Evolutionary conservation across 805 yeast genomes (phyloP).

Genomic region (Priceomyces fermenticarens): DNA sequence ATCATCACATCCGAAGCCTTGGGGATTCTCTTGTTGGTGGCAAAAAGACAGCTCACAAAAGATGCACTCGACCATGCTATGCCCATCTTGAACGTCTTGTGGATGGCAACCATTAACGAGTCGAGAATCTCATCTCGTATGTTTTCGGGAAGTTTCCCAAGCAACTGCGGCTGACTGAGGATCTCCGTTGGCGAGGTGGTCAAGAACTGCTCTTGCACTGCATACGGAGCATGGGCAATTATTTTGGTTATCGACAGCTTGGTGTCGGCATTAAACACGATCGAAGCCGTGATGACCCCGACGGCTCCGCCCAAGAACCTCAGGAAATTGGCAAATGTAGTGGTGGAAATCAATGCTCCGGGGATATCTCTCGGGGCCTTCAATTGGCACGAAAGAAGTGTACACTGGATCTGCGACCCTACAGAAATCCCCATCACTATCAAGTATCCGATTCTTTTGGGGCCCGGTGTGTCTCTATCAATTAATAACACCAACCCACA

Average conservation of each 20-base stretch:
- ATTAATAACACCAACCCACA: slow-evolving; percentile 29
- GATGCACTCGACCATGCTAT: slow-evolving; percentile 7
- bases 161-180: slow-evolving; percentile 8
- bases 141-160: slow-evolving; percentile 7
- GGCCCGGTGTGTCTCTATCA: slow-evolving; percentile 16
- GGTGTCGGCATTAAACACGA: slow-evolving; percentile 8
- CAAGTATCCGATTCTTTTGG: slow-evolving; percentile 21
- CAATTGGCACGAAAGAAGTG: slow-evolving; percentile 13
- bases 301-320: slow-evolving; percentile 12
- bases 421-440: slow-evolving; percentile 14
- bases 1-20: slow-evolving; percentile 8
- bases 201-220: slow-evolving; percentile 4
- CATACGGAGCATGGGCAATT: slow-evolving; percentile 4
- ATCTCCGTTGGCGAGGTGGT: slow-evolving; percentile 3
- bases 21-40: slow-evolving; percentile 13
- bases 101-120: slow-evolving; percentile 9
- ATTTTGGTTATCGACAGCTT: slow-evolving; percentile 1
- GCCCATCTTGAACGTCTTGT: slow-evolving; percentile 7
- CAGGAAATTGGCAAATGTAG: slow-evolving; percentile 11
- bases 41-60: slow-evolving; percentile 7
- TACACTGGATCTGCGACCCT: slow-evolving; percentile 14
- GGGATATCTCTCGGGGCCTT: slow-evolving; percentile 12
- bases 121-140: slow-evolving; percentile 4
- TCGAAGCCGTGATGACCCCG: slow-evolving; percentile 8
- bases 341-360: slow-evolving; percentile 11